Evolutionary conservation across 2,329 filamentous ascomycete species (phyloP).

Genomic region (Lomentospora prolificans): DNA sequence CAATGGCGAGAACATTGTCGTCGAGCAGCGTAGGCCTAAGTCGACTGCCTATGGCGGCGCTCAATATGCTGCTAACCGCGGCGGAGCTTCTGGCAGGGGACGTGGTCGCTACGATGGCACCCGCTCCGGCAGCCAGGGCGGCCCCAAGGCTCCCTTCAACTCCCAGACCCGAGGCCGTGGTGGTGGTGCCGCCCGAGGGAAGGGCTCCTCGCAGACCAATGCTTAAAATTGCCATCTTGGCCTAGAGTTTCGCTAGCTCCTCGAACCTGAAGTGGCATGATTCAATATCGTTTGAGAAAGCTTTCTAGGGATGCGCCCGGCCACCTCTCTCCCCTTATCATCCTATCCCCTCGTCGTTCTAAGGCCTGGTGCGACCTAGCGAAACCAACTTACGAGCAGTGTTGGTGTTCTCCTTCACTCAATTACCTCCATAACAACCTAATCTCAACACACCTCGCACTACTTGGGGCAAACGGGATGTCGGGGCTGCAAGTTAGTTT

Average conservation of each 20-base stretch:
- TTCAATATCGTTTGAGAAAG: not conserved
- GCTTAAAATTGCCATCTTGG: constrained; percentile 23
- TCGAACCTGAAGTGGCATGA: not conserved
- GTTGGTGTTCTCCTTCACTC: not conserved
- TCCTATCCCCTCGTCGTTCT: too few relatives aligned
- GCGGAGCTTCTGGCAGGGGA: constrained; percentile 50
- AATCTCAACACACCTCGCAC: not conserved
- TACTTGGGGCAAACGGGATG: not conserved
- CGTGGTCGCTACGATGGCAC: constrained; percentile 54
- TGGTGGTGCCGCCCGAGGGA: constrained; percentile 55
- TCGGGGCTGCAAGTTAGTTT: not conserved
- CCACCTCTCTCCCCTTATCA: too few relatives aligned
- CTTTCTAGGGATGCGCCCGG: not conserved
- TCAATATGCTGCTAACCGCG: constrained; percentile 54
- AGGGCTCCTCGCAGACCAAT: constrained; percentile 50
- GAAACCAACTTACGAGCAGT: not conserved
- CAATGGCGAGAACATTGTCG: constrained; percentile 69
- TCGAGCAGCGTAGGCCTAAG: constrained; percentile 83
- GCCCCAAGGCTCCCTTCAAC: constrained; percentile 59
- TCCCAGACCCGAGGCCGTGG: constrained; percentile 45
- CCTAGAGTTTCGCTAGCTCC: not conserved
- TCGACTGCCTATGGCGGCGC: constrained; percentile 59
- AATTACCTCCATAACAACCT: not conserved
- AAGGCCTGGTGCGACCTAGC: too few relatives aligned
- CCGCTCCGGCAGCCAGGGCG: constrained; percentile 50